Evolutionary conservation across 805 yeast genomes (phyloP).

Genomic region (Phaffomyces antillensis): DNA sequence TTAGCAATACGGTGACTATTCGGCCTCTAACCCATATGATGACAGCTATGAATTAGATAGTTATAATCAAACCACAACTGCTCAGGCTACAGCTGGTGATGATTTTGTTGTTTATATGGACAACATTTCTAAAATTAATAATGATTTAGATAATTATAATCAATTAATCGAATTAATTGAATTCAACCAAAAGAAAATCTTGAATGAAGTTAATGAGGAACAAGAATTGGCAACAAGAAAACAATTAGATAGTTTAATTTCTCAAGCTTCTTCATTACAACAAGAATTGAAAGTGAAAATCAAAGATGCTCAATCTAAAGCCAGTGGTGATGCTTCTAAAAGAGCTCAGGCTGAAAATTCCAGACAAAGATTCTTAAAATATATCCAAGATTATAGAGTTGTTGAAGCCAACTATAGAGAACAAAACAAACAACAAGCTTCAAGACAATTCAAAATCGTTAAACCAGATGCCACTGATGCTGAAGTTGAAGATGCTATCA

Average conservation of each 20-base stretch:
- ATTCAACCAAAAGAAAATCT: slow-evolving; percentile 58
- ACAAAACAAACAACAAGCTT: slow-evolving; percentile 80
- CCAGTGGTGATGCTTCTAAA: slow-evolving; percentile 69
- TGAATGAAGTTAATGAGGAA: slow-evolving; percentile 67
- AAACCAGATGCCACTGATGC: slow-evolving; percentile 79
- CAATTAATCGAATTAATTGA: slow-evolving; percentile 63
- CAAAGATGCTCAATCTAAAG: slow-evolving; percentile 65
- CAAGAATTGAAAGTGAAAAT: slow-evolving; percentile 67
- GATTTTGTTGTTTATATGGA: slow-evolving; percentile 63
- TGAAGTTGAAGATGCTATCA: slow-evolving; percentile 80
- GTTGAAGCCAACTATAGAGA: slow-evolving; percentile 83
- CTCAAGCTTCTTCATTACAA: slow-evolving; percentile 77
- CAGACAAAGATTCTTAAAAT: slow-evolving; percentile 75
- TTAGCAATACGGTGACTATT: slow-evolving; percentile 15
- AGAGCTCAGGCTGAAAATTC: slow-evolving; percentile 86
- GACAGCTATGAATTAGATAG: slow-evolving; percentile 18
- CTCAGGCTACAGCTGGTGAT: slow-evolving; percentile 25
- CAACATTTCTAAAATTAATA: slow-evolving; percentile 61
- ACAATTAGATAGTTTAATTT: slow-evolving; percentile 68
- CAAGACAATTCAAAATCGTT: slow-evolving; percentile 86
- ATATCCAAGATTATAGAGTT: slow-evolving; percentile 80
- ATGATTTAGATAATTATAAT: slow-evolving; percentile 62
- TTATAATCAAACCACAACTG: slow-evolving; percentile 8
- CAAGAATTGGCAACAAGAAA: slow-evolving; percentile 61
- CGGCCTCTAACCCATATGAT: slow-evolving; percentile 21